Conservation (phyloP, 1,139 yeast species). For the Waltiozyma sp. region DNA sequence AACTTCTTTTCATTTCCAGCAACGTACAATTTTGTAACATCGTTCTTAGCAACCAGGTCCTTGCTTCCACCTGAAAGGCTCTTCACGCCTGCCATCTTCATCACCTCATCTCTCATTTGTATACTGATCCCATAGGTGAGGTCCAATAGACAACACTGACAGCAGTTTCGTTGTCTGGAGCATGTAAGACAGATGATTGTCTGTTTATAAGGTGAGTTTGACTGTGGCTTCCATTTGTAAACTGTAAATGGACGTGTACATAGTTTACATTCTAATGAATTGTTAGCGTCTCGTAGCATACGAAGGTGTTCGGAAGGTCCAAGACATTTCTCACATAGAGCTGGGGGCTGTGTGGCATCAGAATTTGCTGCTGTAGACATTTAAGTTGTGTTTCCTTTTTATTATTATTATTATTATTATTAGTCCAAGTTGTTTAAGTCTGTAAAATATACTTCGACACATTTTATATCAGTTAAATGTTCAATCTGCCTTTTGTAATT, state of each 20-base stretch:
- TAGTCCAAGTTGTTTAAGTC: too few species aligned
- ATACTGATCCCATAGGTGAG: conserved; percentile 70
- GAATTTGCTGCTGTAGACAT: background rate
- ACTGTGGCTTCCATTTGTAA: conserved; percentile 53
- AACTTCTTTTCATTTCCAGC: conserved; percentile 37
- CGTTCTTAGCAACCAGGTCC: conserved; percentile 29
- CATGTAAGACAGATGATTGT: conserved; percentile 69
- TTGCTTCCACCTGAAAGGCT: conserved; percentile 26
- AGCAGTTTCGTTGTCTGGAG: conserved; percentile 67
- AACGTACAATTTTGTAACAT: conserved; percentile 39
- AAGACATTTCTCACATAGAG: conserved; percentile 62
- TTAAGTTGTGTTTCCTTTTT: too few species aligned
- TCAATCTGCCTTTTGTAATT: too few species aligned
- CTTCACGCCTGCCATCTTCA: conserved; percentile 58
- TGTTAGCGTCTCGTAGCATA: conserved; percentile 57
- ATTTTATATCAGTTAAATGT: too few species aligned
- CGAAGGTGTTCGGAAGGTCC: conserved; percentile 56
- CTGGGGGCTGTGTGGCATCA: conserved; percentile 15
- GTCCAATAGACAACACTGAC: conserved; percentile 83
- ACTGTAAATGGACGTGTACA: conserved; percentile 82
- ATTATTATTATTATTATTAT: too few species aligned
- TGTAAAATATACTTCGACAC: too few species aligned
- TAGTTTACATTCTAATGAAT: conserved; percentile 70
- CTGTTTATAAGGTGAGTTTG: conserved; percentile 31
- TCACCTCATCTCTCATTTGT: conserved; percentile 69